phyloP scores from a whole-genome alignment of 2,329 filamentous ascomycete species.

The Fusarium sp. region DNA sequence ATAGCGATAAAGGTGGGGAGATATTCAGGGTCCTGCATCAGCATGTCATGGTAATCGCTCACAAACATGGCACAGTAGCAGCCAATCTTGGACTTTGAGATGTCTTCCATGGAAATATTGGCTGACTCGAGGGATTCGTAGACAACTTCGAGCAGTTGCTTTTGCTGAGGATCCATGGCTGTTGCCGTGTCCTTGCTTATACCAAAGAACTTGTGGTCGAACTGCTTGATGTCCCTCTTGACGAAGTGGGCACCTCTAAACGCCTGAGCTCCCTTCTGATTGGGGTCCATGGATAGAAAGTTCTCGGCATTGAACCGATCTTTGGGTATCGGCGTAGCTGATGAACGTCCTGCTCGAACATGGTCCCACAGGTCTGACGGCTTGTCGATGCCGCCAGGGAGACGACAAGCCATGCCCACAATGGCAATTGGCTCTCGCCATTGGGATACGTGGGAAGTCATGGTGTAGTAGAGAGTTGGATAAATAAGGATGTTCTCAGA shows the following conservation, averaged over 20 bases:
- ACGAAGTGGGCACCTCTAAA: constrained; percentile 42
- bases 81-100: constrained; percentile 42
- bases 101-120: constrained; percentile 39
- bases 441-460: constrained; percentile 38
- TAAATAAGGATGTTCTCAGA: constrained; percentile 7
- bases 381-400: constrained; percentile 42
- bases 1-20: constrained; percentile 43
- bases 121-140: constrained; percentile 43
- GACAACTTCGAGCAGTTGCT: constrained; percentile 41
- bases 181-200: constrained; percentile 43
- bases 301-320: constrained; percentile 43
- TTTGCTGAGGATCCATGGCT: constrained; percentile 43
- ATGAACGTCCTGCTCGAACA: constrained; percentile 38
- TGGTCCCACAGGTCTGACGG: constrained; percentile 41
- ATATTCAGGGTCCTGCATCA: constrained; percentile 43
- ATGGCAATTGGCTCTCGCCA: constrained; percentile 43
- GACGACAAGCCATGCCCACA: constrained; percentile 42
- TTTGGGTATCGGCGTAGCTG: constrained; percentile 38
- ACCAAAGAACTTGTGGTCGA: constrained; percentile 44
- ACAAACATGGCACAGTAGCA: constrained; percentile 44
- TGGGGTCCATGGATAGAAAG: constrained; percentile 41
- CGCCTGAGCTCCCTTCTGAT: constrained; percentile 39
- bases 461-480: constrained; percentile 19
- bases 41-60: constrained; percentile 41
- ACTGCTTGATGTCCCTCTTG: constrained; percentile 41